phyloP scores from a whole-genome alignment of 352 stramenopile genomes.

The Lagenidium giganteum region DNA sequence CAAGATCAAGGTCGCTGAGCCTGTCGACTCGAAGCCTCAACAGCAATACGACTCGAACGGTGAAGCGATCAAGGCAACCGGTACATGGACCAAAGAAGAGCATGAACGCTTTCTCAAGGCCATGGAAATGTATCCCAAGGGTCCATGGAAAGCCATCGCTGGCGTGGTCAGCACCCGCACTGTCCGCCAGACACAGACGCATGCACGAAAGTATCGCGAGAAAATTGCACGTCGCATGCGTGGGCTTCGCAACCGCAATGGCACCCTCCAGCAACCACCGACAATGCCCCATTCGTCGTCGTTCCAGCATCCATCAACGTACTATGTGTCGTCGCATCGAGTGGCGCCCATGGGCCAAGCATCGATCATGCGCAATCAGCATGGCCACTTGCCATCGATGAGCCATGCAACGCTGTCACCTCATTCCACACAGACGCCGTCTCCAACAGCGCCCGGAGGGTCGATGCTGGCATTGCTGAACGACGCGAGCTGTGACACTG shows the following conservation, averaged over 20 bases:
- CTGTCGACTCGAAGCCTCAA: constrained; percentile 50
- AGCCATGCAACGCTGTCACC: too few species aligned
- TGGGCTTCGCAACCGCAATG: constrained; percentile 59
- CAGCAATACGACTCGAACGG: constrained; percentile 49
- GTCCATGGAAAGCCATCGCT: constrained; percentile 58
- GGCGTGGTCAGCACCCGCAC: constrained; percentile 63
- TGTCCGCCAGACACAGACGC: constrained; percentile 61
- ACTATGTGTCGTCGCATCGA: constrained; percentile 14
- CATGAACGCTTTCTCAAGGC: constrained; percentile 59
- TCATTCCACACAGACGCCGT: too few species aligned
- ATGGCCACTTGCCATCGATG: constrained; percentile 13
- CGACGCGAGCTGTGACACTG: constrained; percentile 8
- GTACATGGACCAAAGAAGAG: constrained; percentile 50
- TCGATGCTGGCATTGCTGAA: constrained; percentile 11
- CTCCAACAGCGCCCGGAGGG: too few species aligned
- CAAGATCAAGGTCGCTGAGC: constrained; percentile 58
- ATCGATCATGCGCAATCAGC: constrained; percentile 11
- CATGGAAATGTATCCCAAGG: constrained; percentile 52
- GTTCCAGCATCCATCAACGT: constrained; percentile 10
- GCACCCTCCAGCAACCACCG: constrained; percentile 37
- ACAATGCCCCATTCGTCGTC: constrained; percentile 14
- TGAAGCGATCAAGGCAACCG: constrained; percentile 46
- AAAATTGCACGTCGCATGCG: constrained; percentile 53
- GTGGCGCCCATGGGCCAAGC: constrained; percentile 19
- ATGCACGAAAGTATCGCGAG: constrained; percentile 65